Conservation (phyloP, 1,139 yeast species). For the Pichia cactophila region DNA sequence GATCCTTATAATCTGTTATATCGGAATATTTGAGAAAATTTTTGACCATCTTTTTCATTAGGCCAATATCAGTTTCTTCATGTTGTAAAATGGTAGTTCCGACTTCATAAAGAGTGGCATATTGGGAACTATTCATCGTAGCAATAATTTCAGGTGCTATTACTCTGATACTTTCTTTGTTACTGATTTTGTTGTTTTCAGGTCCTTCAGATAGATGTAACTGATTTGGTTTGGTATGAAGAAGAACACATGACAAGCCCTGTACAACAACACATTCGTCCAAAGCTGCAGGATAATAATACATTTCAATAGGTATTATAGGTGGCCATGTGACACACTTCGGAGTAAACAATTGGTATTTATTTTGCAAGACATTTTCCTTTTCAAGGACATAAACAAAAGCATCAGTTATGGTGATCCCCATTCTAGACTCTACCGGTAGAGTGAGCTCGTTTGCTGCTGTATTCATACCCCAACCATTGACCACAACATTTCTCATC, state of each 20-base stretch:
- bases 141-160: constrained; percentile 62
- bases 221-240: constrained; percentile 60
- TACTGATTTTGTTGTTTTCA: constrained; percentile 8
- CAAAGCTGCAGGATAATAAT: constrained; percentile 58
- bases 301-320: constrained; percentile 70
- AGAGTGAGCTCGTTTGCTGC: constrained; percentile 43
- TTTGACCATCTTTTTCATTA: constrained; percentile 53
- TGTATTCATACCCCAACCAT: constrained; percentile 24
- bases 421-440: constrained; percentile 63
- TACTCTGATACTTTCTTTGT: constrained; percentile 24
- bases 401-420: constrained; percentile 60
- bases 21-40: constrained; percentile 68
- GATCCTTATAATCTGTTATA: constrained; percentile 52
- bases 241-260: constrained; percentile 53
- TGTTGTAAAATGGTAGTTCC: constrained; percentile 58
- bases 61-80: constrained; percentile 44
- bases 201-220: constrained; percentile 36
- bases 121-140: constrained; percentile 67
- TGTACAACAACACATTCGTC: constrained; percentile 53
- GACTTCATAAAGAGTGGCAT: constrained; percentile 55
- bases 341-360: constrained; percentile 35
- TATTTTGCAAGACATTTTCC: constrained; percentile 36
- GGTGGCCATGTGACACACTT: constrained; percentile 59
- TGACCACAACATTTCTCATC: constrained; percentile 50
- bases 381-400: constrained; percentile 61